Conservation (phyloP, 495 filamentous ascomycete species). For the Aspergillus sclerotioniger region DNA sequence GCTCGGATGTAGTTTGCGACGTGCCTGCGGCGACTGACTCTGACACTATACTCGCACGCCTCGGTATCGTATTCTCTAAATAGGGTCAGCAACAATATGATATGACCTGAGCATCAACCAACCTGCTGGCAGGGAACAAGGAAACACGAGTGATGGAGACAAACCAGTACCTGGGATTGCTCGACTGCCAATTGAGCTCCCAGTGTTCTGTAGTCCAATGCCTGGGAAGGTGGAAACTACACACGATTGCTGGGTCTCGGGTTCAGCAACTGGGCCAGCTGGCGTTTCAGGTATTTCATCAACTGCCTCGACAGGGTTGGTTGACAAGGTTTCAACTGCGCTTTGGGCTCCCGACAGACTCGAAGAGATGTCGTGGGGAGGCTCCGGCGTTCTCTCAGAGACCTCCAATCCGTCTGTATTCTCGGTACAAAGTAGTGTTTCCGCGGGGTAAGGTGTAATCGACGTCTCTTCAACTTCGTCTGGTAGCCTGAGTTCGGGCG, state of each 20-base stretch:
- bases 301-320: not conserved
- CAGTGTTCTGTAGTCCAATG: conserved; percentile 9
- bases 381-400: not conserved
- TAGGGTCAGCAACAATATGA: not conserved
- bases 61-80: not conserved
- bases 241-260: conserved; percentile 7
- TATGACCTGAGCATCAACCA: not conserved
- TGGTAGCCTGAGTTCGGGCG: conserved; percentile 18
- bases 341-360: not conserved
- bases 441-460: not conserved
- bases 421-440: not conserved
- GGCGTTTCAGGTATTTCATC: conserved; percentile 32
- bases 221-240: not conserved
- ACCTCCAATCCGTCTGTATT: not conserved
- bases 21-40: conserved; percentile 1
- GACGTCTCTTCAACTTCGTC: conserved; percentile 18
- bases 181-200: not conserved
- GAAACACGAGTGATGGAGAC: not conserved
- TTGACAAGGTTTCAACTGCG: not conserved
- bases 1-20: not conserved
- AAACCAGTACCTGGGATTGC: not conserved
- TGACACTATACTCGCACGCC: not conserved
- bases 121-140: not conserved
- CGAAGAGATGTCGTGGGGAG: not conserved
- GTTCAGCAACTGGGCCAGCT: not conserved